Percentiles rank a stretch among this genome's conserved stretches.
Conservation (phyloP, 495 filamentous ascomycete genomes). For the Tuber melanosporum region DNA sequence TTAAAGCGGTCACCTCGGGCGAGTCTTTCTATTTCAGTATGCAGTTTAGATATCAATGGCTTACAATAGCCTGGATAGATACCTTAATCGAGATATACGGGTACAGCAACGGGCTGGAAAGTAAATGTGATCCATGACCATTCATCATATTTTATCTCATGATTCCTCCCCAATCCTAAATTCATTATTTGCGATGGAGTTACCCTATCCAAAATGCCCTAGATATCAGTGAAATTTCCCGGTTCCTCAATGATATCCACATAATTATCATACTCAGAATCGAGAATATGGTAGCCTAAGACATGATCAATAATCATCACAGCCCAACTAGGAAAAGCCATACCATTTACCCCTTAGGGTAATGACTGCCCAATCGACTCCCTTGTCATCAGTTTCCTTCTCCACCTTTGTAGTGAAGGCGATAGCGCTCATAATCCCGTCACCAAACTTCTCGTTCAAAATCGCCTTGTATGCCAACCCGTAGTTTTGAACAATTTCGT, state of each 20-base stretch:
- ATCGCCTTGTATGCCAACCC: conserved; percentile 95
- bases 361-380: conserved; percentile 80
- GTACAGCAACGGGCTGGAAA: not conserved
- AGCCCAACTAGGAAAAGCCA: conserved; percentile 38
- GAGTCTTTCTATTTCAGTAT: not conserved
- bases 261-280: conserved; percentile 17
- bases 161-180: not conserved
- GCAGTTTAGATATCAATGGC: not conserved
- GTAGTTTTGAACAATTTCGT: conserved; percentile 97
- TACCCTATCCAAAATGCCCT: not conserved
- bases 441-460: conserved; percentile 97
- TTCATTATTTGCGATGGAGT: not conserved
- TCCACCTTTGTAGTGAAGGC: conserved; percentile 88
- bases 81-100: not conserved
- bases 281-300: conserved; percentile 35
- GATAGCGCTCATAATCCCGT: conserved; percentile 98
- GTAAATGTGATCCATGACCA: not conserved
- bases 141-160: not conserved
- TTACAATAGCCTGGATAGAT: not conserved
- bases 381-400: conserved; percentile 85
- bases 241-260: not conserved
- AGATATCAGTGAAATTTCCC: not conserved
- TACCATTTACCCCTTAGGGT: conserved; percentile 92
- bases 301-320: conserved; percentile 2
- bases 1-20: not conserved